phyloP scores from a whole-genome alignment of 345 rosid genomes.

The Anacardium occidentale region DNA sequence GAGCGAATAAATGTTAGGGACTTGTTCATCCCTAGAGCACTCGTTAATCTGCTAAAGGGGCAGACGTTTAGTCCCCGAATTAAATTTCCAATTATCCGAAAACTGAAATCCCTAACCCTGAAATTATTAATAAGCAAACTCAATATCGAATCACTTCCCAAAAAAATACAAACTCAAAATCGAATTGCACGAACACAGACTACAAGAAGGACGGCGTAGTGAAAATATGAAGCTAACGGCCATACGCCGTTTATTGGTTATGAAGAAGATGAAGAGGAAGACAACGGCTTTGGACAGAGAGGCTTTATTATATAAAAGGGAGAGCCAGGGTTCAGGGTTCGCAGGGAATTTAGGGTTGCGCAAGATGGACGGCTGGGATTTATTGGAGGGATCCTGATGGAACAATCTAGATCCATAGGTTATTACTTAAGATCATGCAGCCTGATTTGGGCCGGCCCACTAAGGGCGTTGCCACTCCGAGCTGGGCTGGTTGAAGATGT shows the following conservation, averaged over 20 bases:
- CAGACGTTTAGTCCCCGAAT: constrained; percentile 25
- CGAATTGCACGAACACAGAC: too few relatives aligned
- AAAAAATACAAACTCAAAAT: too few relatives aligned
- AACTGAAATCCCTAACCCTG: too few relatives aligned
- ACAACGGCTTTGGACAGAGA: rapidly evolving
- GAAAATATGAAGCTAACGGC: too few relatives aligned
- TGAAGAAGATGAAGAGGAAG: too few relatives aligned
- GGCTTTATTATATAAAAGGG: neutral
- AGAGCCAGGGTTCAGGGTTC: neutral
- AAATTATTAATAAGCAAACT: too few relatives aligned
- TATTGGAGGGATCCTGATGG: neutral
- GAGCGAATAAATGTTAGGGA: constrained; percentile 21
- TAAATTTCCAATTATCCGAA: too few relatives aligned
- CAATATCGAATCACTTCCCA: too few relatives aligned
- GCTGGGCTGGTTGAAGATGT: neutral
- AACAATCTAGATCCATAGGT: neutral
- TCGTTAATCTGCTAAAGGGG: constrained; percentile 19
- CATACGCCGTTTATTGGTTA: too few relatives aligned
- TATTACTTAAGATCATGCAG: neutral
- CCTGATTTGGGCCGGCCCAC: neutral
- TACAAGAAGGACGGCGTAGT: too few relatives aligned
- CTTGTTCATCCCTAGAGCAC: constrained; percentile 34
- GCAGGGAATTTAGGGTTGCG: constrained; percentile 10
- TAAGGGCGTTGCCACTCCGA: too few relatives aligned
- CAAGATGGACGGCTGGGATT: constrained; percentile 11